Evolutionary conservation across 345 rosid species (phyloP), one percentile per base, ranked within the genome.

Genomic region (Salix udensis): DNA sequence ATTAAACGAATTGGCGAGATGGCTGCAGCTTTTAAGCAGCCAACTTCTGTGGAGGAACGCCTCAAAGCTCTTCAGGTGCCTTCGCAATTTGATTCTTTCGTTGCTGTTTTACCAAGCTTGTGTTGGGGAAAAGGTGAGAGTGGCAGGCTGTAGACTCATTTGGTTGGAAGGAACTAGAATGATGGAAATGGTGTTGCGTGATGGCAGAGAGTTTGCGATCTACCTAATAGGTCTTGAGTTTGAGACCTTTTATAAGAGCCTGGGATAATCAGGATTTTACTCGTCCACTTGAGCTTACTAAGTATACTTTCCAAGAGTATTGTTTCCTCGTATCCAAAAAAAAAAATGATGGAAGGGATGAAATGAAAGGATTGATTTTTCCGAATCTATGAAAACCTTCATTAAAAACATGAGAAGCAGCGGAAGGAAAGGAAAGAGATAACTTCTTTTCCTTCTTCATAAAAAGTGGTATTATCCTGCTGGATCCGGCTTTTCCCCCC

Each of bases 1-100:
- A 46, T 90, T 88, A 90, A 71, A 13, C 74, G 90, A 71, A 78
- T 79, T 52, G 91, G 75, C n/a, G 74, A 71, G 70, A 82, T 66
- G 89, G 88, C 93, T 52, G 91, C 87, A 26, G 91, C 88, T 82
- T 60, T 67, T 61, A 90, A 82, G 81, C 93, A 90, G 74, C 91
- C 93, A 72, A 79, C 67, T 34, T 74, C 74, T 60, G 65, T 82
- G 28, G 86, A 84, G 71, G 89, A 90, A 73, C 79, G 89, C 64
- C 68, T 90, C n/a, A 71, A 80, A 70, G 87, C 91, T 80, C 87
- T 88, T 75, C 93, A 89, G 93, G 93, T 89, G n/a, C 28, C 34
- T 28, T 80, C 58, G 5, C 31, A 36, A 26, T 3, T 65, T 60
- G 46, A 40, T 13, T 7, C 28, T 74, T 50, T 62, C 18, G 70